Evolutionary conservation across 352 stramenopile species (phyloP), one percentile per base, ranked within the genome.

Genomic region (Pythium pyrilobum): DNA sequence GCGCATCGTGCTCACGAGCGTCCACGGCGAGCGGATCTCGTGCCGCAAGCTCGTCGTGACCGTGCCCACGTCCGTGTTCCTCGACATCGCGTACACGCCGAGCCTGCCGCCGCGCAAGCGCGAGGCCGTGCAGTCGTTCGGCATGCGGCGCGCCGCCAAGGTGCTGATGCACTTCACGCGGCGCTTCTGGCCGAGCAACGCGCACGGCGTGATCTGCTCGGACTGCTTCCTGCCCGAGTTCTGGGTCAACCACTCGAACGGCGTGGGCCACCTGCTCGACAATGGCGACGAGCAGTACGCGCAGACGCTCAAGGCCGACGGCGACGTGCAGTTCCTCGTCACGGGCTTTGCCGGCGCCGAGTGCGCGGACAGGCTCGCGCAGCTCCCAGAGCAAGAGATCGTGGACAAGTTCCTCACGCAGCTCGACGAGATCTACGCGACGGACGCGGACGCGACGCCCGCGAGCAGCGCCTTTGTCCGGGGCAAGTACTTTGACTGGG

Each of bases 211-310:
- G 32, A 81, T 92, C 47, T 92, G 82, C 64, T 89, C 79, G 21
- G 76, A 89, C 31, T 84, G 70, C 49, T 92, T 92, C 64, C 28
- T 92, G 58, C 82, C 82, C 11, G 82, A 92, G 64, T 92, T 90
- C 37, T 92, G 82, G 82, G 66, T 90, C 33, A 90, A 92, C 62
- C 85, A 60, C 58, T 84, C 75, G 13, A 52, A 72, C 8, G 82
- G 82, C 21, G 74, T 90, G 24, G 82, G 82, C 8, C 59, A 82
- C 31, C 31, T 90, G 40, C 60, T 84, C 37, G 38, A 66, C 20
- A 80, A 89, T 39, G 81, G 70, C 12, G 73, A 89, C 29, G 59
- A 52, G 18, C 29, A 51, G 21, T 41, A 48, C 28, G 8, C 27
- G n/a, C 0, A 1, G 0, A 40, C 21, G 6, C 38, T 59, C 20